Conservation (phyloP, 331 rosid genomes). For the Pyrus hybrid region DNA sequence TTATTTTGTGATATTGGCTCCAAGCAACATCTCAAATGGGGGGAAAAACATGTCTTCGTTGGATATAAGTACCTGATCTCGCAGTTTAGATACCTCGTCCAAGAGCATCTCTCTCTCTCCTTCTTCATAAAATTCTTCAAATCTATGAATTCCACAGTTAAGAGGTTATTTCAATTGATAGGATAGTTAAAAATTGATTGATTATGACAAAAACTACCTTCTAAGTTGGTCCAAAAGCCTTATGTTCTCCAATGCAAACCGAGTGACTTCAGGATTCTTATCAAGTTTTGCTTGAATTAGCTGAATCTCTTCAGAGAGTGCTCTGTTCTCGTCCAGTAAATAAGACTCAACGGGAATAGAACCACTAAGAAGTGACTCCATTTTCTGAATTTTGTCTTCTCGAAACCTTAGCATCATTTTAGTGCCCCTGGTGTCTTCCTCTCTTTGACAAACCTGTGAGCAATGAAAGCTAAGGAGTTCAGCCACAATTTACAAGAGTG, state of each 20-base stretch:
- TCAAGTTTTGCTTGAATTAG: too few relatives aligned
- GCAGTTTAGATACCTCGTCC: constrained; percentile 54
- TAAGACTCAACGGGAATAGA: too few relatives aligned
- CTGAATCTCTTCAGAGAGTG: too few relatives aligned
- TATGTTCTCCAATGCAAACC: constrained; percentile 88
- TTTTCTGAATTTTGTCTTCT: too few relatives aligned
- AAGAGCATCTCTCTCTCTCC: constrained; percentile 85
- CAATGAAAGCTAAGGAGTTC: constrained; percentile 9
- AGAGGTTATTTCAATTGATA: constrained; percentile 1
- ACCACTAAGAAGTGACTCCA: too few relatives aligned
- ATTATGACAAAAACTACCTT: constrained; percentile 40
- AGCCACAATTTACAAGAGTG: background rate
- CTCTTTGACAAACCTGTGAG: constrained; percentile 84
- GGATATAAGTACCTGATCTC: constrained; percentile 62
- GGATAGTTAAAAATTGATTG: background rate
- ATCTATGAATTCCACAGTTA: constrained; percentile 38
- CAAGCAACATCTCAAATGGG: constrained; percentile 14
- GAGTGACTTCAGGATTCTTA: too few relatives aligned
- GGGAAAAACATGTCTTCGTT: background rate
- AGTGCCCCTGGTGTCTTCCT: too few relatives aligned
- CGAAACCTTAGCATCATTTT: too few relatives aligned
- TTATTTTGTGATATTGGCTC: constrained; percentile 1
- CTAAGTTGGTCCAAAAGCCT: constrained; percentile 88
- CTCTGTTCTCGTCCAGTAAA: too few relatives aligned
- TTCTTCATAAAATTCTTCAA: constrained; percentile 89